phyloP scores from a whole-genome alignment of 768 basidiomycete species.

The Macrolepiota albuminosa region DNA sequence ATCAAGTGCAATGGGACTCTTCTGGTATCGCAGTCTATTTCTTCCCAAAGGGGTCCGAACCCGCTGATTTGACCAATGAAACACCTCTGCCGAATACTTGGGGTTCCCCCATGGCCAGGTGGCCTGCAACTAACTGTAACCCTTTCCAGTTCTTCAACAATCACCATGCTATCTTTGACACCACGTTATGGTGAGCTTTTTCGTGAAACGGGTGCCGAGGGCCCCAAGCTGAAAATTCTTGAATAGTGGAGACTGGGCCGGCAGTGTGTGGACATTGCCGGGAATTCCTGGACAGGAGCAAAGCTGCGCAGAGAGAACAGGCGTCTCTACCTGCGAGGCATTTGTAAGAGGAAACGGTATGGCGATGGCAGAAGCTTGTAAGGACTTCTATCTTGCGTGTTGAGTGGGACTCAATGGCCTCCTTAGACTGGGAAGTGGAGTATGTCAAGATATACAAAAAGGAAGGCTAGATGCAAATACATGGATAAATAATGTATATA shows the following conservation, averaged over 20 bases:
- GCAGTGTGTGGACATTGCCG: constrained; percentile 63
- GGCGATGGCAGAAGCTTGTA: constrained; percentile 74
- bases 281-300: constrained; percentile 82
- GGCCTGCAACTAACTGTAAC: constrained; percentile 71
- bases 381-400: constrained; percentile 26
- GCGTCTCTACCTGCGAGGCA: constrained; percentile 72
- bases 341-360: constrained; percentile 72
- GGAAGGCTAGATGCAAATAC: neutral
- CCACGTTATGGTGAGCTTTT: constrained; percentile 68
- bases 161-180: constrained; percentile 80
- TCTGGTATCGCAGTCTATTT: constrained; percentile 77
- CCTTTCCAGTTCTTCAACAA: constrained; percentile 76
- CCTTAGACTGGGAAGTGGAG: constrained; percentile 76
- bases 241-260: constrained; percentile 85
- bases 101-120: constrained; percentile 75
- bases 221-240: neutral
- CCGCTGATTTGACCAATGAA: constrained; percentile 68
- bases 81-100: constrained; percentile 73
- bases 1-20: constrained; percentile 70
- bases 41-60: constrained; percentile 72
- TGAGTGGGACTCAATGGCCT: neutral
- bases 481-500: constrained; percentile 4
- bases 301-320: constrained; percentile 82
- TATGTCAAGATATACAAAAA: constrained; percentile 70
- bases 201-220: neutral